Evolutionary conservation across 2,329 filamentous ascomycete genomes (phyloP).

Genomic region (Fusarium pseudonygamai): DNA sequence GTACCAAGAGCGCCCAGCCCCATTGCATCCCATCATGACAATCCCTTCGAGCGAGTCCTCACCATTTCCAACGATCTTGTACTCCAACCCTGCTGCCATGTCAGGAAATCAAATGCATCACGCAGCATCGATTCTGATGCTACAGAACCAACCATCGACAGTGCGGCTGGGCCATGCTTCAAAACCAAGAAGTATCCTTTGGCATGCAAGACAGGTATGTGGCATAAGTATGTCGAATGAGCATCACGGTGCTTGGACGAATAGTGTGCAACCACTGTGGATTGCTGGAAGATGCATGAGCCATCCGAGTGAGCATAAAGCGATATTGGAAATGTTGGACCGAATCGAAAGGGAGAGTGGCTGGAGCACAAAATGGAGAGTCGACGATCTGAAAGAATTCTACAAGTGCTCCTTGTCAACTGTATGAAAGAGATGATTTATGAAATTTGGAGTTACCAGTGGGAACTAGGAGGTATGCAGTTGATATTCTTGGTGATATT

Average conservation of each 20-base stretch:
- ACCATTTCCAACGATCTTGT: conserved; percentile 60
- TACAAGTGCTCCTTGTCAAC: conserved; percentile 41
- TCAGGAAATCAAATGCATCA: conserved; percentile 65
- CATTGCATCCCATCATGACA: conserved; percentile 49
- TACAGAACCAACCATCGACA: conserved; percentile 56
- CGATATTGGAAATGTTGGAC: conserved; percentile 57
- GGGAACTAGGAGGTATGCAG: too few species aligned
- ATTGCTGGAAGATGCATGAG: conserved; percentile 63
- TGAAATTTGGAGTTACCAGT: not conserved
- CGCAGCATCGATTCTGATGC: conserved; percentile 60
- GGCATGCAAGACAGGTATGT: conserved; percentile 63
- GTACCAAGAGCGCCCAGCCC: conserved; percentile 50
- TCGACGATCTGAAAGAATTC: conserved; percentile 60
- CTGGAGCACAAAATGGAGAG: conserved; percentile 63
- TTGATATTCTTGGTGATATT: not conserved
- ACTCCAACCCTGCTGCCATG: conserved; percentile 61
- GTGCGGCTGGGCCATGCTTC: conserved; percentile 55
- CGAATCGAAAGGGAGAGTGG: conserved; percentile 62
- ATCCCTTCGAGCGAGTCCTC: conserved; percentile 55
- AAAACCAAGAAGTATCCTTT: conserved; percentile 53
- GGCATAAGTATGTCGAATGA: conserved; percentile 63
- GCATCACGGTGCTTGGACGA: conserved; percentile 63
- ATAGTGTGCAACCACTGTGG: conserved; percentile 64
- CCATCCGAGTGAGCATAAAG: conserved; percentile 53
- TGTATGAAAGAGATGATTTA: not conserved